Base-by-base conservation (phyloP, 371 early-diverging fungal species). In the Globomyces sp. region DNA sequence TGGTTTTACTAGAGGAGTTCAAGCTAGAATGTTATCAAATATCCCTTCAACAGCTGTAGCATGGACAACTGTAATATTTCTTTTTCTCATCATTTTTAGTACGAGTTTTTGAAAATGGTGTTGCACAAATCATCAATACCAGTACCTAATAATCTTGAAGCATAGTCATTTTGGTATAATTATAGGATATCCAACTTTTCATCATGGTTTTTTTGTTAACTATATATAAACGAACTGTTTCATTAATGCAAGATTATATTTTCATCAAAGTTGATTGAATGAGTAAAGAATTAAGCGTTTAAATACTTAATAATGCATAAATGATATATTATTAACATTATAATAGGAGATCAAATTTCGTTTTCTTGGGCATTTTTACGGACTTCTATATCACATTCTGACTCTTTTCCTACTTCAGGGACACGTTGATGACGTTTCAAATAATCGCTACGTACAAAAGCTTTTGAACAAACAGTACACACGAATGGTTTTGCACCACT, bases 41-140 rank as follows among this genome's bases (percentile, higher is more conserved):
- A 87, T 94, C 85, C 98, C 98, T 2, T 89, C 92, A 50, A 92
- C 96, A 0, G 96, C 96, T 24, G 90, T 96, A 47, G 89, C 91
- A 75, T 97, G 98, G 98, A 87, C 90, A 57, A 91, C 92, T 43
- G 69, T 70, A 55, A 51, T 63, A 13, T 9, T 39, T 10, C 10
- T 44, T 36, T 45, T n/a, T 50, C 52, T 11, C 11, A 24, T 24
- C 24, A 24, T 24, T 24, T 24, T 24, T 69, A 74, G 74, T 74
- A 74, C 50, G 72, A 74, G 40, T 71, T 71, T 53, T n/a, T 74
- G 51, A 74, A 71, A 57, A 65, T 69, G 65, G 44, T 64, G 6
- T 45, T 73, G 6, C 6, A 5, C 55, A 11, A 11, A 11, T 47
- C 47, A 11, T 47, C 47, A 6, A 47, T 47, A 11, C 8, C 47